These are phyloP conservation scores for Biscogniauxia marginata DNA, from an alignment of 2,329 filamentous ascomycete species.

Conservation along the genomic window DNA sequence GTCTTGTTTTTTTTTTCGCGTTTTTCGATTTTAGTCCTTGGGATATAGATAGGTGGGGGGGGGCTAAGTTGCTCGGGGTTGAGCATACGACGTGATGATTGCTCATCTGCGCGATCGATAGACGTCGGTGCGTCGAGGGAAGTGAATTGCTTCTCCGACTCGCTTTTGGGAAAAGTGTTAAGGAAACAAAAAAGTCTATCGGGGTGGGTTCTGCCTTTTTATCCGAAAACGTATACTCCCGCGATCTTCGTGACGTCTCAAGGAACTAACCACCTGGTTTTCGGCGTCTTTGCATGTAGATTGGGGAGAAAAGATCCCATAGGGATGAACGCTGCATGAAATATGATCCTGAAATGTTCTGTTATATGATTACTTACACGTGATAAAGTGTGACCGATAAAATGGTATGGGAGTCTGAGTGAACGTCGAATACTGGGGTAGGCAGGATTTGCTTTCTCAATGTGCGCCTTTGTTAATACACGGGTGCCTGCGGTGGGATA, in stretches of 20 bases:
- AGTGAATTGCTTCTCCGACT: constrained; percentile 20
- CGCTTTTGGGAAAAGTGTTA: constrained; percentile 24
- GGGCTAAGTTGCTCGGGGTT: constrained; percentile 26
- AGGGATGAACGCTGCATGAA: constrained; percentile 13
- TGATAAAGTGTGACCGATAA: neutral
- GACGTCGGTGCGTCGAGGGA: constrained; percentile 26
- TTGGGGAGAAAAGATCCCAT: constrained; percentile 30
- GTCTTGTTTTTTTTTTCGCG: constrained; percentile 15
- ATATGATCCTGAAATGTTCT: neutral
- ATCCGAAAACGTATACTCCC: constrained; percentile 23
- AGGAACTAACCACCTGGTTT: constrained; percentile 26
- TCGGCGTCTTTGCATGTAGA: constrained; percentile 35
- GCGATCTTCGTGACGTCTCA: constrained; percentile 21
- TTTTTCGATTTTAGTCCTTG: constrained; percentile 27
- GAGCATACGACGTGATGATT: constrained; percentile 22
- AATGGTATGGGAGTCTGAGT: too few relatives aligned
- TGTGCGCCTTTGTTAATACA: too few relatives aligned
- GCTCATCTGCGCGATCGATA: constrained; percentile 25
- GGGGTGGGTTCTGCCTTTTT: constrained; percentile 29
- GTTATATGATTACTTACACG: neutral
- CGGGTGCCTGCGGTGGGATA: too few relatives aligned
- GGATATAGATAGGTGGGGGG: constrained; percentile 29
- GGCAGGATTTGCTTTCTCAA: too few relatives aligned
- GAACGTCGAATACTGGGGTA: too few relatives aligned
- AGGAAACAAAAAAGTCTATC: constrained; percentile 30